phyloP scores from a whole-genome alignment of 1,139 yeast species.

The Taphrina betulina region DNA sequence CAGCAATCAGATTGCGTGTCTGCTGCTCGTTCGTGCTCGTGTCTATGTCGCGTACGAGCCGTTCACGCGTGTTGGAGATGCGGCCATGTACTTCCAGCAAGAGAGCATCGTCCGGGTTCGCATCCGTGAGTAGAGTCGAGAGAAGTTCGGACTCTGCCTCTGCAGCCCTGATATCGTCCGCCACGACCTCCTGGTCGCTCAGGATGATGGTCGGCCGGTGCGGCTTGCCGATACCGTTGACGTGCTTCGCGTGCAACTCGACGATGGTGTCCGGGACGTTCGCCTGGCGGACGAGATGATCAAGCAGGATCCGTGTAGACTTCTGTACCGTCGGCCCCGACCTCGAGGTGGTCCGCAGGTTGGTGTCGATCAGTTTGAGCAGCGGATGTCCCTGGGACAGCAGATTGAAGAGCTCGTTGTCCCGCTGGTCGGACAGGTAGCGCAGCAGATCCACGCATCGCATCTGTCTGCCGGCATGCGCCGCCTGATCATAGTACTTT shows the following conservation, averaged over 20 bases:
- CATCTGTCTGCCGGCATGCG: constrained; percentile 5
- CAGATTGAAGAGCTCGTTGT: constrained; percentile 17
- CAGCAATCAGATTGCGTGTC: constrained; percentile 6
- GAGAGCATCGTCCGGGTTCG: constrained; percentile 4
- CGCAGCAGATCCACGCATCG: constrained; percentile 27
- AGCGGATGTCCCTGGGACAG: constrained; percentile 11
- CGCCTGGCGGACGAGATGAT: constrained; percentile 24
- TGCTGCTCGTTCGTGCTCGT: constrained; percentile 16
- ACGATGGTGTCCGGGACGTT: constrained; percentile 20
- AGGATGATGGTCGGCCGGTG: constrained; percentile 17
- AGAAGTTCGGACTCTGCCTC: constrained; percentile 24
- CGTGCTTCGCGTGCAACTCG: constrained; percentile 22
- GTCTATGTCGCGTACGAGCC: constrained; percentile 11
- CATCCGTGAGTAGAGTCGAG: constrained; percentile 5
- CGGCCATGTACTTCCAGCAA: constrained; percentile 13
- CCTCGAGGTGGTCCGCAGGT: constrained; percentile 5
- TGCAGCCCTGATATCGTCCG: constrained; percentile 18
- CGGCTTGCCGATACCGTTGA: constrained; percentile 9
- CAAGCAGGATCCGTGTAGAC: constrained; percentile 17
- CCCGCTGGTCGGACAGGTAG: constrained; percentile 24
- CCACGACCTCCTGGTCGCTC: constrained; percentile 15
- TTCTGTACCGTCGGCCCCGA: constrained; percentile 19
- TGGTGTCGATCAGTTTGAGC: constrained; percentile 10
- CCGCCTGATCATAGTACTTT: constrained; percentile 19
- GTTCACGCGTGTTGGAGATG: constrained; percentile 9